Base-by-base conservation (phyloP, 441 rosid species). In the Erodium trifolium region DNA sequence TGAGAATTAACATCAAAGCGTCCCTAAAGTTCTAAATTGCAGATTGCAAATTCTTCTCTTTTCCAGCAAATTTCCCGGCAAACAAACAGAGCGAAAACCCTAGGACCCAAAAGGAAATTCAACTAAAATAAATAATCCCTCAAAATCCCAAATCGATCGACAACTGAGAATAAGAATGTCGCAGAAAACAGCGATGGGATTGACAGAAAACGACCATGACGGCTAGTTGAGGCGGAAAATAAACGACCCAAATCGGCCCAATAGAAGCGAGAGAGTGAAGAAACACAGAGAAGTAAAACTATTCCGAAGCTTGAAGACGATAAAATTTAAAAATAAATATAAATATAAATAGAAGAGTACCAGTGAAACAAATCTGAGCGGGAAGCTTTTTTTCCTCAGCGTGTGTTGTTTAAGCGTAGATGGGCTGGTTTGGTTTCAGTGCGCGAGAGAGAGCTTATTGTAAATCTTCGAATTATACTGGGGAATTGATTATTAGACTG, bases 241-340 rank as follows among this genome's bases (percentile, higher is more conserved):
- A 55, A 55, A 17, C 23, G 65, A 60, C 59, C 65, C 65, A 18
- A 60, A 19, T 60, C 65, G 65, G 65, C 14, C 65, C 65, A 60
- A 60, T 23, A 60, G 14, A 23, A 23, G 23, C n/a, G 65, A 31
- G 34, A 31, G 34, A 31, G 34, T 31, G 3, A 60, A 23, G 3
- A 9, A 60, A 23, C 17, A 11, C 9, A 18, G 11, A 57, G 10
- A 9, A 57, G 6, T 11, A 23, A 60, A 60, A 60, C 23, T 60
- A 19, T 10, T 9, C 27, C 8, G 34, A 60, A 60, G 65, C 35
- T 23, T 23, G 35, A 10, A 34, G 27, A 60, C 27, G n/a, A 37
- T 37, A 37, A 23, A 19, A 53, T 2, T n/a, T n/a, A 10, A 19
- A 60, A 9, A 60, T 60, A 60, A 60, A 17, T 0, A 16, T 16